phyloP scores from a whole-genome alignment of 1,139 yeast genomes.

The Suhomyces guaymorum region DNA sequence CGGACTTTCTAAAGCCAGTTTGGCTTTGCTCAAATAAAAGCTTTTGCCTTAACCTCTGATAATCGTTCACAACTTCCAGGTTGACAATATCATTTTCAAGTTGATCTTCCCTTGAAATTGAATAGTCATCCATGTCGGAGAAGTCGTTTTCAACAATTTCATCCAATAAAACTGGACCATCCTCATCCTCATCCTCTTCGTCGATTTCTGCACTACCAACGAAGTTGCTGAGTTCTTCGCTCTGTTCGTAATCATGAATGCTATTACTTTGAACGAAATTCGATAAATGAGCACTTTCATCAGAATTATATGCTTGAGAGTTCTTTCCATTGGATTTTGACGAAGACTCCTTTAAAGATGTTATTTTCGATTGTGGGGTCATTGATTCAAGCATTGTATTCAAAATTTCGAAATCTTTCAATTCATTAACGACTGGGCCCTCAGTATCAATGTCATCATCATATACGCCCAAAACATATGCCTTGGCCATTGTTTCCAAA shows the following conservation, averaged over 20 bases:
- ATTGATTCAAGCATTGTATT: conserved; percentile 50
- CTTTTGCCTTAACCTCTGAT: conserved; percentile 57
- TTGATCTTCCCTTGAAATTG: conserved; percentile 3
- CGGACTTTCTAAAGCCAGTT: conserved; percentile 50
- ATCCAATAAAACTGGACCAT: conserved; percentile 38
- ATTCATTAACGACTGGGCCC: conserved; percentile 56
- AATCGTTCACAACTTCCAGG: conserved; percentile 53
- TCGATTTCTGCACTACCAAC: conserved; percentile 23
- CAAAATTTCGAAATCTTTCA: conserved; percentile 56
- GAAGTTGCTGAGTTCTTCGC: conserved; percentile 22
- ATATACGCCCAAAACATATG: conserved; percentile 59
- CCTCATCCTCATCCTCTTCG: conserved; percentile 42
- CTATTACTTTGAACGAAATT: conserved; percentile 25
- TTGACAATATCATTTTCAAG: conserved; percentile 36
- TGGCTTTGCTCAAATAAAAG: conserved; percentile 42
- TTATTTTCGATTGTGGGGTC: conserved; percentile 19
- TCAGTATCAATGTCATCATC: conserved; percentile 60
- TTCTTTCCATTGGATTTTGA: conserved; percentile 11
- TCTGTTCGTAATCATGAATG: conserved; percentile 40
- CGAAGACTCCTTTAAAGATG: background rate
- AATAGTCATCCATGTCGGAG: conserved; percentile 17
- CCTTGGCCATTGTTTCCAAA: conserved; percentile 59
- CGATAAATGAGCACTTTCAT: too few species aligned
- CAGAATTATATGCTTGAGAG: conserved; percentile 13
- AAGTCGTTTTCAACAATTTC: conserved; percentile 40